Conservation (phyloP, 2,329 filamentous ascomycete genomes). For the Talaromyces sp. region DNA sequence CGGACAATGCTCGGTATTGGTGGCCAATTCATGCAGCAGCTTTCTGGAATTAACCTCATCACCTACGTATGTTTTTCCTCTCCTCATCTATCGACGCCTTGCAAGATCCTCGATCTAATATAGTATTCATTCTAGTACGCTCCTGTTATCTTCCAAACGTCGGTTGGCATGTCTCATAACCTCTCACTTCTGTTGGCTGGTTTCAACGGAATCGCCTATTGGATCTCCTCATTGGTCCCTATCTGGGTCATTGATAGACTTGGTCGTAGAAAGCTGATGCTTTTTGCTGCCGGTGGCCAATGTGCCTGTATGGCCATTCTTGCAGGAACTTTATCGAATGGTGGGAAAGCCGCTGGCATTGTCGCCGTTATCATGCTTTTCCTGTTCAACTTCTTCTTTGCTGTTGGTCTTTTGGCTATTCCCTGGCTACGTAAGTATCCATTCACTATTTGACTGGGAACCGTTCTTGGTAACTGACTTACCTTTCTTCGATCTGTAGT, state of each 20-base stretch:
- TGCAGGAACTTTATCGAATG: slow-evolving; percentile 2
- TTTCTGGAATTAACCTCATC: slow-evolving; percentile 18
- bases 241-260: slow-evolving; percentile 21
- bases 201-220: slow-evolving; percentile 7
- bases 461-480: not conserved
- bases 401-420: slow-evolving; percentile 1
- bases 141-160: slow-evolving; percentile 18
- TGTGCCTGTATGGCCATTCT: slow-evolving; percentile 22
- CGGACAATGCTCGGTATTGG: not conserved
- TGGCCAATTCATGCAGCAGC: slow-evolving; percentile 6
- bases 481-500: not conserved
- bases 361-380: slow-evolving; percentile 5
- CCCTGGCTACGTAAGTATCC: not conserved
- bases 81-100: not conserved
- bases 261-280: slow-evolving; percentile 20
- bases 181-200: slow-evolving; percentile 11
- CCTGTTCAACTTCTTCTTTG: slow-evolving; percentile 11
- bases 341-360: slow-evolving; percentile 7
- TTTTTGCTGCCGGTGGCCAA: slow-evolving; percentile 19
- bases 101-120: not conserved
- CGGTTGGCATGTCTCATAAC: slow-evolving; percentile 18
- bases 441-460: not conserved
- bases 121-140: not conserved
- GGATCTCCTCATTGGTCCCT: slow-evolving; percentile 14
- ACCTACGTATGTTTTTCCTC: slow-evolving; percentile 7